Evolutionary conservation across 176 grass and related monocot genomes (phyloP).

Genomic region (Phragmites australis): DNA sequence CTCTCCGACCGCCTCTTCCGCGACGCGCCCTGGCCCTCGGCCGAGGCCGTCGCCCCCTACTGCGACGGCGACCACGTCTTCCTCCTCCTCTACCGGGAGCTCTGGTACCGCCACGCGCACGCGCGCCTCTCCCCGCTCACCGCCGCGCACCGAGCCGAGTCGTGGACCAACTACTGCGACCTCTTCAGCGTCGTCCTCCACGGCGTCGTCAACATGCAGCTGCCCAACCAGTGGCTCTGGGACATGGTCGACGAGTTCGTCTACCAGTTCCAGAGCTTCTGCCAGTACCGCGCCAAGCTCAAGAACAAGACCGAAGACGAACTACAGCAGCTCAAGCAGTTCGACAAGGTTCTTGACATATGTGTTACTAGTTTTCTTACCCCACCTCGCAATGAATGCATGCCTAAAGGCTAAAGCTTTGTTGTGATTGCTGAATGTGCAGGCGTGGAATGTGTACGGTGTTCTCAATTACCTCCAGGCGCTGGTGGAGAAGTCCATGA

Average conservation of each 20-base stretch:
- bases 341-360: slow-evolving; percentile 51
- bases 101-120: slow-evolving; percentile 97
- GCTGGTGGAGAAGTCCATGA: slow-evolving; percentile 95
- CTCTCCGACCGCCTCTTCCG: slow-evolving; percentile 95
- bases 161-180: slow-evolving; percentile 94
- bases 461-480: slow-evolving; percentile 97
- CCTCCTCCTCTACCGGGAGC: slow-evolving; percentile 93
- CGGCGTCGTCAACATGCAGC: slow-evolving; percentile 98
- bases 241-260: slow-evolving; percentile 99
- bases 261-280: slow-evolving; percentile 98
- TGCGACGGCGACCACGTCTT: slow-evolving; percentile 96
- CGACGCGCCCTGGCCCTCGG: slow-evolving; percentile 76
- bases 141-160: slow-evolving; percentile 72
- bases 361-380: neutral
- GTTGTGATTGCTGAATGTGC: neutral
- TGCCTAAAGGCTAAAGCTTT: neutral
- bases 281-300: slow-evolving; percentile 88
- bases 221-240: slow-evolving; percentile 99
- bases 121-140: slow-evolving; percentile 71
- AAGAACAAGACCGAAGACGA: slow-evolving; percentile 89
- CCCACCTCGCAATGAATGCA: neutral
- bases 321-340: slow-evolving; percentile 80
- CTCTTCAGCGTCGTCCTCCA: slow-evolving; percentile 90
- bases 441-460: slow-evolving; percentile 97
- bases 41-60: slow-evolving; percentile 74